phyloP scores from a whole-genome alignment of 2,329 filamentous ascomycete species.

The Coleophoma cylindrospora region DNA sequence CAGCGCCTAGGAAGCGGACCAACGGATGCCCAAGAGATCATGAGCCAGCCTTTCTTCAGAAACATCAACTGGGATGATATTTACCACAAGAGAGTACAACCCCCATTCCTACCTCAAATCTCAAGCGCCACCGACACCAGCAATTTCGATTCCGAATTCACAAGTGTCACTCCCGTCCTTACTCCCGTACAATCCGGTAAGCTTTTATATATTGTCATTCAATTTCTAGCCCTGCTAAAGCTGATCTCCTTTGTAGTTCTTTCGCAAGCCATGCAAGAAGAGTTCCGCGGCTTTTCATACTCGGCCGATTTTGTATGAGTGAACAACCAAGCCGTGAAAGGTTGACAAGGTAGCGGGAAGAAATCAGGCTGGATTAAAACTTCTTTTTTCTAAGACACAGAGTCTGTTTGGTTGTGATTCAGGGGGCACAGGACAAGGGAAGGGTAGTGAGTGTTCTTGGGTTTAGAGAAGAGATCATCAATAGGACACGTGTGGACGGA shows the following conservation, averaged over 20 bases:
- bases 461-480: too few relatives aligned
- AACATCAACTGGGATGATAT: conserved; percentile 99
- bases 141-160: conserved; percentile 99
- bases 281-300: conserved; percentile 98
- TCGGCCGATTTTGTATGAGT: conserved; percentile 28
- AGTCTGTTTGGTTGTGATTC: background rate
- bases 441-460: too few relatives aligned
- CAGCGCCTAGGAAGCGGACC: conserved; percentile 88
- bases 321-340: too few relatives aligned
- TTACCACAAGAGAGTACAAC: conserved; percentile 86
- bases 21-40: conserved; percentile 96
- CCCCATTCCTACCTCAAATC: conserved; percentile 86
- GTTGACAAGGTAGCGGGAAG: background rate
- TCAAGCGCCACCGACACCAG: conserved; percentile 95
- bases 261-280: conserved; percentile 98
- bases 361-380: background rate
- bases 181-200: conserved; percentile 96
- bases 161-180: conserved; percentile 93
- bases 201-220: conserved; percentile 28
- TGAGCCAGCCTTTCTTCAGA: conserved; percentile 97
- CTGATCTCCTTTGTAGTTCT: conserved; percentile 56
- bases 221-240: conserved; percentile 4
- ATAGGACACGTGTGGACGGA: too few relatives aligned
- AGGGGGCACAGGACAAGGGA: too few relatives aligned
- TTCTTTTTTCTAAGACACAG: too few relatives aligned